Evolutionary conservation across 176 grass and related monocot genomes (phyloP).

Genomic region (Areca catechu): DNA sequence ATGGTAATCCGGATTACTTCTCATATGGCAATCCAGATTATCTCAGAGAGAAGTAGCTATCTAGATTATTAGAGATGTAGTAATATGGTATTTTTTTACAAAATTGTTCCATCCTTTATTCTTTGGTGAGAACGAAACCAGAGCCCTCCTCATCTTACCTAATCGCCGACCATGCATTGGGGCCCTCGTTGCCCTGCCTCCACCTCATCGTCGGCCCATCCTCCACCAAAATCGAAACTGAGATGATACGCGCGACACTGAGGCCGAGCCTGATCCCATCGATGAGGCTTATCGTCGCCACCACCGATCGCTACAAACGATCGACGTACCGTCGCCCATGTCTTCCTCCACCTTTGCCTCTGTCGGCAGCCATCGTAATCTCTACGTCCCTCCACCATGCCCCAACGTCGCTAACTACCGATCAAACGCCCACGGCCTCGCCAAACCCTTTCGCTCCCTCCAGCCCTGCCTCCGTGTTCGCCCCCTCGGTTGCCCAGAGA

Average conservation of each 20-base stretch:
- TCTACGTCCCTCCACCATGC: conserved; percentile 50
- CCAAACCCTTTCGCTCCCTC: conserved; percentile 55
- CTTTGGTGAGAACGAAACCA: too few relatives aligned
- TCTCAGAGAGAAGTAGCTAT: too few relatives aligned
- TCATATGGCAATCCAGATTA: too few relatives aligned
- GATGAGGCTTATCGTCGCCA: conserved; percentile 4
- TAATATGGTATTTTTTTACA: too few relatives aligned
- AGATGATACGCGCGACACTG: background rate
- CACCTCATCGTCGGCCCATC: too few relatives aligned
- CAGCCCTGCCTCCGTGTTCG: conserved; percentile 62
- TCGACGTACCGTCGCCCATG: conserved; percentile 2
- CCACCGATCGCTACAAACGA: background rate
- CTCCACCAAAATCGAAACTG: too few relatives aligned
- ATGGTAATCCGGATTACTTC: too few relatives aligned
- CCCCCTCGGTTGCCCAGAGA: conserved; percentile 60
- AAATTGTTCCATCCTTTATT: too few relatives aligned
- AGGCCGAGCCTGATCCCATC: background rate
- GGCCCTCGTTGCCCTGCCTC: too few relatives aligned
- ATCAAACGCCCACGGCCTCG: conserved; percentile 15
- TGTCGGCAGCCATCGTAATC: conserved; percentile 12
- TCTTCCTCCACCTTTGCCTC: background rate
- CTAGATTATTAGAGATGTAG: too few relatives aligned
- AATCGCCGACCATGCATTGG: too few relatives aligned
- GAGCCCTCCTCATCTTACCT: too few relatives aligned
- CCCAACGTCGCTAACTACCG: conserved; percentile 63